Percentiles rank a stretch among this genome's conserved stretches.
Evolutionary conservation across 1,139 yeast species (phyloP).

Genomic region (Scheffersomyces segobiensis): DNA sequence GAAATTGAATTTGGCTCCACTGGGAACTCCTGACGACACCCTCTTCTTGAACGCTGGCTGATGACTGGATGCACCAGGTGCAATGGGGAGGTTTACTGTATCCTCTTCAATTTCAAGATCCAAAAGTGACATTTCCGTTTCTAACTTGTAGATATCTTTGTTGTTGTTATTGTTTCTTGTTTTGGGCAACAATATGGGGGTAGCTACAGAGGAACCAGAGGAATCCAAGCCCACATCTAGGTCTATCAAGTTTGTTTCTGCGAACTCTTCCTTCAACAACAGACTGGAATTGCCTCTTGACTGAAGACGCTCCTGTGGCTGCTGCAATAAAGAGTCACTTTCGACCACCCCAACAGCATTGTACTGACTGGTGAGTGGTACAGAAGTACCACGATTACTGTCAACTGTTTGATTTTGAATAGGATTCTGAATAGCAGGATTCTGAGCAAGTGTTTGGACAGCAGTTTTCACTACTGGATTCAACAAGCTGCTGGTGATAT

Average conservation of each 20-base stretch:
- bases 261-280: neutral
- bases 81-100: neutral
- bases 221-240: constrained; percentile 41
- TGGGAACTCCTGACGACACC: constrained; percentile 27
- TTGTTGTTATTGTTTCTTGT: constrained; percentile 4
- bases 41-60: constrained; percentile 31
- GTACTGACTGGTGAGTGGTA: neutral
- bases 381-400: neutral
- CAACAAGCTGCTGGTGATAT: neutral
- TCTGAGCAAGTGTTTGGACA: neutral
- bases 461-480: neutral
- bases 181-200: constrained; percentile 22
- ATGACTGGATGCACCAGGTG: neutral
- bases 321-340: neutral
- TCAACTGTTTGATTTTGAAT: neutral
- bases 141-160: constrained; percentile 11
- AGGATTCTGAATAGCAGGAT: neutral
- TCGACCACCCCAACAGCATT: neutral
- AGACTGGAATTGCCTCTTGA: constrained; percentile 3
- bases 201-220: constrained; percentile 25
- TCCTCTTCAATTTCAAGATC: constrained; percentile 32
- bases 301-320: neutral
- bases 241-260: constrained; percentile 31
- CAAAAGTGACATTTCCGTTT: constrained; percentile 29
- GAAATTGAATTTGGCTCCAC: constrained; percentile 34